Percentiles rank a stretch among this genome's conserved stretches.
Evolutionary conservation across 495 filamentous ascomycete species (phyloP).

Genomic region (Neurospora sp.): DNA sequence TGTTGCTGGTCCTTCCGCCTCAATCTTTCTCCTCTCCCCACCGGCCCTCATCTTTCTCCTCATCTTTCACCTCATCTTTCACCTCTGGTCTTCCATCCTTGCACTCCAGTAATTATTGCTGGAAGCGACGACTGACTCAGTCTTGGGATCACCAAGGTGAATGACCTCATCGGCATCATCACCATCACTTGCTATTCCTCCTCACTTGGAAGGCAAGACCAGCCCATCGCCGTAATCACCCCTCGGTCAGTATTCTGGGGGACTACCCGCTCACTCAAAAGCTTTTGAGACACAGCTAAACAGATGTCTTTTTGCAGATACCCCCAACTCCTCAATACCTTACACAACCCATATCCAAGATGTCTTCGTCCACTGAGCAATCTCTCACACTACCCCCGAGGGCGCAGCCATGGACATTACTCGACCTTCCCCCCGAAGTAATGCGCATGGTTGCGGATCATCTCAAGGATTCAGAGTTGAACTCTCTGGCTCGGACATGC

Average conservation of each 20-base stretch:
- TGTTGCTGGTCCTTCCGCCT: background rate
- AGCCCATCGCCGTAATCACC: background rate
- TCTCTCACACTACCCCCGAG: background rate
- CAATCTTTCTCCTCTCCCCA: background rate
- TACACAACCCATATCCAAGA: background rate
- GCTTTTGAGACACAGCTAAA: background rate
- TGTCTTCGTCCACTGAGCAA: background rate
- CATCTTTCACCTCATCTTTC: background rate
- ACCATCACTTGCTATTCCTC: background rate
- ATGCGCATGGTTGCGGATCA: background rate
- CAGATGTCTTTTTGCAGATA: background rate
- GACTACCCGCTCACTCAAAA: background rate
- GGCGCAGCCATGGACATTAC: background rate
- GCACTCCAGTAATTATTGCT: background rate
- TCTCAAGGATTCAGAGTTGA: background rate
- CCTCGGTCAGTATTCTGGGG: background rate
- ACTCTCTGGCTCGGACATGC: background rate
- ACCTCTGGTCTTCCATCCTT: background rate
- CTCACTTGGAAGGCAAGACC: background rate
- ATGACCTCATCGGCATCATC: background rate
- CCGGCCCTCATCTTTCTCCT: background rate
- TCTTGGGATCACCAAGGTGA: background rate
- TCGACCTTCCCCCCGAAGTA: background rate
- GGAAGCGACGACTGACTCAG: background rate
- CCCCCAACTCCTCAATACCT: background rate